Evolutionary conservation across 805 yeast genomes (phyloP).

Genomic region (Yarrowia deformans): DNA sequence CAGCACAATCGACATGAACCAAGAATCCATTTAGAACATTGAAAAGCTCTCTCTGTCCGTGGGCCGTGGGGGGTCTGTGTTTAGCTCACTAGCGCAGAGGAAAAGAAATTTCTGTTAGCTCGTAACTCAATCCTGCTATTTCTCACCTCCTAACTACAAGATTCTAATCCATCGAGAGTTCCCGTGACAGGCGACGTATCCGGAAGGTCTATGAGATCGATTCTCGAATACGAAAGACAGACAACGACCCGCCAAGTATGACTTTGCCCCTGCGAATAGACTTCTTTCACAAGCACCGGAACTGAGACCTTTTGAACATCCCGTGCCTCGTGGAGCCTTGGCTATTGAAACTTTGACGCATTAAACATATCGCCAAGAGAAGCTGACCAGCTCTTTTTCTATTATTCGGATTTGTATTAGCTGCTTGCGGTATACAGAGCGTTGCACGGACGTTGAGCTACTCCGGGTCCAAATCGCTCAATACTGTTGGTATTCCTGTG

Average conservation of each 20-base stretch:
- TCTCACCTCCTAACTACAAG: background rate
- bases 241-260: no score
- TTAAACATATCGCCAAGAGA: conserved; percentile 5
- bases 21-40: no score
- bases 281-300: background rate
- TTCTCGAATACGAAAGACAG: no score
- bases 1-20: no score
- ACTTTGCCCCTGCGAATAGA: background rate
- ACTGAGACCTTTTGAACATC: background rate
- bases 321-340: conserved; percentile 9
- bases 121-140: background rate
- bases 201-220: no score
- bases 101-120: background rate
- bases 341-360: background rate
- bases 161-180: no score
- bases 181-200: no score
- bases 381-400: conserved; percentile 1
- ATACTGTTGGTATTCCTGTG: background rate
- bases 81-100: background rate
- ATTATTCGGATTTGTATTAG: background rate
- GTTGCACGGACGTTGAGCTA: conserved; percentile 1
- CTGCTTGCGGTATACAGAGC: background rate
- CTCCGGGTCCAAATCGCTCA: background rate
- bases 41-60: background rate
- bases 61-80: background rate